These are phyloP conservation scores for Strobilomyces confusus DNA, from an alignment of 768 basidiomycete genomes.

Conservation along the genomic window DNA sequence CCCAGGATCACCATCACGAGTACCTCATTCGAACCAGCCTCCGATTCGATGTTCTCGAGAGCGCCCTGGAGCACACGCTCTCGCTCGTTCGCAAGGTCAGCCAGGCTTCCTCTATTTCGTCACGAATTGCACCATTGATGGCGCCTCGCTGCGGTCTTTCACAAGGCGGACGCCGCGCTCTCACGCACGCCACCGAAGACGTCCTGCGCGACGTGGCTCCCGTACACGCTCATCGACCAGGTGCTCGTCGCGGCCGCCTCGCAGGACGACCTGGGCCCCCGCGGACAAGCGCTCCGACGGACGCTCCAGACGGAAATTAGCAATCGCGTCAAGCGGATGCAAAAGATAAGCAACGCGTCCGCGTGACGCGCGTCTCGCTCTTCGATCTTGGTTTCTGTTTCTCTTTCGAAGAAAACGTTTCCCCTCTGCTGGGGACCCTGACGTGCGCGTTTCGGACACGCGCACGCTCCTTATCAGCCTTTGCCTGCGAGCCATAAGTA, in stretches of 20 bases:
- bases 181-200: conserved; percentile 49
- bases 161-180: conserved; percentile 55
- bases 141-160: conserved; percentile 1
- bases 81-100: conserved; percentile 71
- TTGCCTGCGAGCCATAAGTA: conserved; percentile 7
- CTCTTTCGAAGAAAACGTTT: background rate
- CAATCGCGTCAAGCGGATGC: conserved; percentile 63
- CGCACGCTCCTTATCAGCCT: background rate
- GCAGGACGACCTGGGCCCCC: conserved; percentile 46
- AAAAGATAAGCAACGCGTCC: conserved; percentile 52
- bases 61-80: conserved; percentile 71
- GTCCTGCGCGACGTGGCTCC: conserved; percentile 70
- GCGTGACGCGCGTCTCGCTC: conserved; percentile 8
- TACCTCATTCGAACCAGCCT: conserved; percentile 77
- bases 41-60: conserved; percentile 73
- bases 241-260: conserved; percentile 63
- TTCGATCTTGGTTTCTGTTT: background rate
- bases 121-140: conserved; percentile 1
- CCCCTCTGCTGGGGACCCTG: background rate
- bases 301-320: conserved; percentile 58
- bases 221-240: conserved; percentile 81
- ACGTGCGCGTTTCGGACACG: background rate
- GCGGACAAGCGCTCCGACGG: conserved; percentile 37
- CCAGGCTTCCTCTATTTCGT: background rate
- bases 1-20: conserved; percentile 68